Evolutionary conservation across 495 filamentous ascomycete species (phyloP), one percentile per base, ranked within the genome.

Genomic region (Daldinia grandis): DNA sequence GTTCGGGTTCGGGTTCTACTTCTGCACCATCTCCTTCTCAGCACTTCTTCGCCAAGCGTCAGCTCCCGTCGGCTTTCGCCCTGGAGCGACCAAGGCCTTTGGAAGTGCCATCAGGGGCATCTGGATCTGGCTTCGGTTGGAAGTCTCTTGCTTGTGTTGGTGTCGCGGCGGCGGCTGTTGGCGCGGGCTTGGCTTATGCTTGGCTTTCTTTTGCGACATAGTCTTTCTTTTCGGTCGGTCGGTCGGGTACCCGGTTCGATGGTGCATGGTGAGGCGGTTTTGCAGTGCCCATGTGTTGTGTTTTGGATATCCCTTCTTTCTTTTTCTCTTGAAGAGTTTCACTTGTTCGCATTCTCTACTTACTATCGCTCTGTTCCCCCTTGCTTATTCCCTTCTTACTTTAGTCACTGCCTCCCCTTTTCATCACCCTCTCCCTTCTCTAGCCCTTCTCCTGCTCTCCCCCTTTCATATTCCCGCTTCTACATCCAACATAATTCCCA

Each of bases 111-210:
- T 2, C 19, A 0, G 19, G 28, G 27, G 56, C 15, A 50, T 49
- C 47, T 2, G 64, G 21, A 50, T 49, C 47, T 2, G 64, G 64
- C 5, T 64, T 72, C 40, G 69, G 64, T 30, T 72, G 69, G 69
- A 72, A 72, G 60, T 68, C 64, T 4, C 51, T 72, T 40, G 69
- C 69, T 50, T 68, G 64, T 64, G 64, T 72, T 33, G 69, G 64
- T 21, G 69, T 58, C 38, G 61, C 64, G 3, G 64, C 69, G 47
- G 69, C 69, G 8, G 40, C 64, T 10, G 40, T 72, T 12, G 64
- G 64, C 6, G 69, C 69, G 28, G 64, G 69, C 14, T 38, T 72
- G 15, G 69, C 69, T 10, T 72, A 72, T 35, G 66, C 66, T 59
- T 72, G 64, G 64, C 27, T 72, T 14, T 68, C 69, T 14, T 68